Base-by-base conservation (phyloP, 1,284 basidiomycete species). In the Afroboletus lepidellus region DNA sequence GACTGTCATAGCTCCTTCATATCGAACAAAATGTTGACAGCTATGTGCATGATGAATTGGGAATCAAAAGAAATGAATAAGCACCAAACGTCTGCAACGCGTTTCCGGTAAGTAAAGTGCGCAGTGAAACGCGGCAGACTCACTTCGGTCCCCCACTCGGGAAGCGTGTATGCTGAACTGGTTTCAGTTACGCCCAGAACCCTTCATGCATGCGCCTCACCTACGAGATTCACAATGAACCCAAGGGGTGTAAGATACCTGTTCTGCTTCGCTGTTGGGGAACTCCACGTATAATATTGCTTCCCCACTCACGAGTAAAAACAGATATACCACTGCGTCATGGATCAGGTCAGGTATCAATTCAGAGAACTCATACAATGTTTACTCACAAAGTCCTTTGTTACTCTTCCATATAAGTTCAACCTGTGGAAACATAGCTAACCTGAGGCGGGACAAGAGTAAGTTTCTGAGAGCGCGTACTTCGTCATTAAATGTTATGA, bases 1-100 rank as follows among this genome's bases (percentile, higher is more conserved):
- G 27, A 74, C 61, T 5, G 73, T 76, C 73, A 75, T 75, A 8
- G 69, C 60, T 2, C 78, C 77, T 53, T 78, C 77, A 48, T 73
- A 79, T 38, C 52, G 51, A 18, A 66, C 62, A 18, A 63, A 63
- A 46, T 58, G 57, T 21, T 24, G 20, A 34, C 61, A 66, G 2
- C 62, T 63, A 37, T 30, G 20, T 23, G 12, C 8, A 7, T 9
- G 5, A 45, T 56, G 20, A 61, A 42, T 36, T 25, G 32, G 2
- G 29, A 34, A 27, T 25, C n/a, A 44, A 27, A 24, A 27, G 15
- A 36, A 41, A 37, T 12, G 33, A 18, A 15, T 8, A 25, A 41
- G 9, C 12, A 36, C 24, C 53, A 12, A 42, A 63, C 60, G 47
- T 61, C 60, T 61, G 23, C 45, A 43, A 29, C 18, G 23, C 16